phyloP scores from a whole-genome alignment of 345 rosid genomes.

The Nephelium lappaceum region DNA sequence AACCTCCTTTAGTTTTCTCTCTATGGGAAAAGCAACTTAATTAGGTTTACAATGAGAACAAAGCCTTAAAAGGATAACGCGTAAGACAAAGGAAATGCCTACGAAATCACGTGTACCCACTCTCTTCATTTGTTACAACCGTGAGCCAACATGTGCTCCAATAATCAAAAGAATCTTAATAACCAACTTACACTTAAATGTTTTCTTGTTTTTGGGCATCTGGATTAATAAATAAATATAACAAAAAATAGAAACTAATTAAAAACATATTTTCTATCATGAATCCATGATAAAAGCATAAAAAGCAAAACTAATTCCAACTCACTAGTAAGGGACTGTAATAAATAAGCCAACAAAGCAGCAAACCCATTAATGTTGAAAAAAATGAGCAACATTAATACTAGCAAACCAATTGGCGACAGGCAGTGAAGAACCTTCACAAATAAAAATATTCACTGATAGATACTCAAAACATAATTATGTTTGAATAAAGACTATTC shows the following conservation, averaged over 20 bases:
- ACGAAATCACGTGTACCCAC: conserved; percentile 20
- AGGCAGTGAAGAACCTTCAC: background rate
- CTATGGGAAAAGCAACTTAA: conserved; percentile 5
- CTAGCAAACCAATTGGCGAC: background rate
- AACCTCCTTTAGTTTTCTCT: background rate
- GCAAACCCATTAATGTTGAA: background rate
- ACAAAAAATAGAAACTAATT: background rate
- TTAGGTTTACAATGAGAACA: conserved; percentile 20
- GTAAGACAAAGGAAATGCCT: conserved; percentile 2
- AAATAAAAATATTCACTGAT: background rate
- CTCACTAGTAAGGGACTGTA: too few species aligned
- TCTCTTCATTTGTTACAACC: conserved; percentile 13
- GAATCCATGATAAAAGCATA: background rate
- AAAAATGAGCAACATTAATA: background rate
- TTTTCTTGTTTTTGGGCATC: background rate
- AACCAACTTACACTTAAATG: background rate
- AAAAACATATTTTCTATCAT: background rate
- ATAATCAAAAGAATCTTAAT: conserved; percentile 1
- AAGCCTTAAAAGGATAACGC: conserved; percentile 18
- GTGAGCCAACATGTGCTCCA: conserved; percentile 10
- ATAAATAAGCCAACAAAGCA: background rate
- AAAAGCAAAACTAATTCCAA: background rate
- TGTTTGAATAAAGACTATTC: background rate
- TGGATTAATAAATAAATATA: background rate
- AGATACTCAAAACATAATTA: background rate